Evolutionary conservation across 164 flowering plant species (phyloP).

Genomic region (Vitis vinifera): DNA sequence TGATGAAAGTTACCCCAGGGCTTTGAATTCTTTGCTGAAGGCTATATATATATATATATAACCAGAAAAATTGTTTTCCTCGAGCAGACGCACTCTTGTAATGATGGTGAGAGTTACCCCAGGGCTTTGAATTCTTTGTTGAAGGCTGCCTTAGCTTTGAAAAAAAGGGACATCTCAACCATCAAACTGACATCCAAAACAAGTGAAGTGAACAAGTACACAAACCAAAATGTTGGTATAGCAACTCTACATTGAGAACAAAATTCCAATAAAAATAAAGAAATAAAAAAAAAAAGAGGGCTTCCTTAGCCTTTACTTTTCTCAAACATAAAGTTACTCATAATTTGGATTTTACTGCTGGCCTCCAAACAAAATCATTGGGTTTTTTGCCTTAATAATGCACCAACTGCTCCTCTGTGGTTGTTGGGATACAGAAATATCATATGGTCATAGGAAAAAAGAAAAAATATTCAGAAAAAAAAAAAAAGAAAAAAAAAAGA

Average conservation of each 20-base stretch:
- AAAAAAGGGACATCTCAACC: conserved; percentile 21
- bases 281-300: neutral
- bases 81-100: too few species aligned
- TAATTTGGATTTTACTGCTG: conserved; percentile 3
- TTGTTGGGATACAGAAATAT: conserved; percentile 9
- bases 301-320: conserved; percentile 45
- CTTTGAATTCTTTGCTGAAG: too few species aligned
- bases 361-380: too few species aligned
- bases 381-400: conserved; percentile 15
- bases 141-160: conserved; percentile 31
- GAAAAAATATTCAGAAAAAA: too few species aligned
- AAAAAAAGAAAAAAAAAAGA: too few species aligned
- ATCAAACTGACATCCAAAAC: conserved; percentile 13
- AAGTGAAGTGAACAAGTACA: conserved; percentile 8
- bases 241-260: neutral
- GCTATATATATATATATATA: too few species aligned
- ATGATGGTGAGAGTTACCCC: too few species aligned
- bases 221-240: conserved; percentile 9
- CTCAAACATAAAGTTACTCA: conserved; percentile 40
- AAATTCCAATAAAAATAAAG: too few species aligned
- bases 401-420: conserved; percentile 6
- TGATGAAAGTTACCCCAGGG: too few species aligned
- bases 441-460: neutral
- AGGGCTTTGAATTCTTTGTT: neutral
- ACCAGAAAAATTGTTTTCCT: too few species aligned